Evolutionary conservation across 352 stramenopile genomes (phyloP).

Genomic region (Pilasporangium apinafurcum): DNA sequence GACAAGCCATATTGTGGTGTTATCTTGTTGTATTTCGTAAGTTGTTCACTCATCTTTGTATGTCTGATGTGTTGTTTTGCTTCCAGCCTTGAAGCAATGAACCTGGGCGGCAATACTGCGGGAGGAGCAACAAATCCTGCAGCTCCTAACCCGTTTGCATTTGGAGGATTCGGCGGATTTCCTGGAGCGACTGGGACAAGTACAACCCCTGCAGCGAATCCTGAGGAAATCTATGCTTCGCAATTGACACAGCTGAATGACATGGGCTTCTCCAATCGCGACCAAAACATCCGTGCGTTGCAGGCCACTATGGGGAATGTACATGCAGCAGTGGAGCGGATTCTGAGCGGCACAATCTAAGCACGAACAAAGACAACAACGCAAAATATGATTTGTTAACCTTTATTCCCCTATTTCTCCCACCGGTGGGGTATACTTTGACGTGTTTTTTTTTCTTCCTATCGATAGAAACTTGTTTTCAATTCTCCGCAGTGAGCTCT

Average conservation of each 20-base stretch:
- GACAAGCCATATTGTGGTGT: slow-evolving; percentile 11
- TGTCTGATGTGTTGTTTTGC: slow-evolving; percentile 1
- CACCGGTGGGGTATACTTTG: too few relatives aligned
- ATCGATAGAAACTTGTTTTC: too few relatives aligned
- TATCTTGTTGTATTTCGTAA: neutral
- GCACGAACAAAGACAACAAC: neutral
- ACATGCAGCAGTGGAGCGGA: slow-evolving; percentile 83
- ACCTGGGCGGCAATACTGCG: slow-evolving; percentile 15
- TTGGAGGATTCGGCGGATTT: slow-evolving; percentile 28
- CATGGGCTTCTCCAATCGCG: slow-evolving; percentile 89
- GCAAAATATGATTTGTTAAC: too few relatives aligned
- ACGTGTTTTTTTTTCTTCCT: too few relatives aligned
- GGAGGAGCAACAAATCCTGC: slow-evolving; percentile 6
- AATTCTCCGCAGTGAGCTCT: too few relatives aligned
- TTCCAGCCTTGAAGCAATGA: slow-evolving; percentile 45
- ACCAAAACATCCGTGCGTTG: slow-evolving; percentile 84
- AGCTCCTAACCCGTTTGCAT: slow-evolving; percentile 43
- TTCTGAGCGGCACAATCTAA: slow-evolving; percentile 73
- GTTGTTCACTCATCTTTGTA: too few relatives aligned
- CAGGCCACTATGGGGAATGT: slow-evolving; percentile 86
- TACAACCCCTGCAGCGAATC: slow-evolving; percentile 41
- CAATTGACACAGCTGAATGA: slow-evolving; percentile 87
- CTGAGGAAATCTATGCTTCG: slow-evolving; percentile 78
- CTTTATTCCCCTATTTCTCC: too few relatives aligned
- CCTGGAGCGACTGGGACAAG: slow-evolving; percentile 11